phyloP scores from a whole-genome alignment of 306 rosid species.

The Rosa persica region DNA sequence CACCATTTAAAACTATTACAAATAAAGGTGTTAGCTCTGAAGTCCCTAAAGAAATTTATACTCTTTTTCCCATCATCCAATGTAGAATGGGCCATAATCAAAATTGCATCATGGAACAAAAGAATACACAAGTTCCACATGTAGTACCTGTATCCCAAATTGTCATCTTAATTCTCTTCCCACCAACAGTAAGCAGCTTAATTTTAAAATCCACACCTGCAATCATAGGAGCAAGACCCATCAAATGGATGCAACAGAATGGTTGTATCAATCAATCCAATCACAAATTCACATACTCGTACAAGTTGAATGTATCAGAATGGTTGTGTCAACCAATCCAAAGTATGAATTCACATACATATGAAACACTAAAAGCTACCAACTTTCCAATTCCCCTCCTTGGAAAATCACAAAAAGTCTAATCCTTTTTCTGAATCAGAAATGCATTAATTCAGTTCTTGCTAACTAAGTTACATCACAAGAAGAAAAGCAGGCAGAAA shows the following conservation, averaged over 20 bases:
- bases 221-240: neutral
- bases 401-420: neutral
- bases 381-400: neutral
- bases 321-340: neutral
- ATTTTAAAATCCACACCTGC: constrained; percentile 98
- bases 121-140: neutral
- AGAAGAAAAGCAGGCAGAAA: neutral
- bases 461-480: neutral
- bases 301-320: neutral
- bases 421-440: neutral
- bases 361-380: neutral
- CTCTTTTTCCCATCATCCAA: neutral
- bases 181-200: constrained; percentile 76
- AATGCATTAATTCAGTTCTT: neutral
- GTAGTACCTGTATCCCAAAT: constrained; percentile 95
- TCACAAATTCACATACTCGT: neutral
- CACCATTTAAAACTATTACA: neutral
- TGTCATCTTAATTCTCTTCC: constrained; percentile 88
- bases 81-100: no score
- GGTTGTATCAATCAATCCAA: neutral
- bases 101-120: neutral
- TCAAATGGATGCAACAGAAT: neutral
- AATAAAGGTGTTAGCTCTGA: neutral
- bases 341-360: neutral
- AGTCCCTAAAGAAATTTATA: neutral